These are phyloP conservation scores for Candida taoyuanica DNA, from an alignment of 805 yeast species.

Conservation along the genomic window DNA sequence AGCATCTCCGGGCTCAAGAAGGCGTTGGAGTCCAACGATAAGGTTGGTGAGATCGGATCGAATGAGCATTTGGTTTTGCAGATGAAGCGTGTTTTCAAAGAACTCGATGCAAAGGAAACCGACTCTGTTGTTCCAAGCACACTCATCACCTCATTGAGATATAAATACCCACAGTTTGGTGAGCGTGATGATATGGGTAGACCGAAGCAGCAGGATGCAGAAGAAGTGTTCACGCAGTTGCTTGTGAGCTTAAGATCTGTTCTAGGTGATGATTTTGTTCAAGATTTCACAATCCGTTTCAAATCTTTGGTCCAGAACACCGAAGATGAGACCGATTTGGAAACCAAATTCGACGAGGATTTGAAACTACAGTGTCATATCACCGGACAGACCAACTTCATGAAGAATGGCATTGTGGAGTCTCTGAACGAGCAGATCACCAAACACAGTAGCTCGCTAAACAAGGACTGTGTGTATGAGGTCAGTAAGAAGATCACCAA, in stretches of 20 bases:
- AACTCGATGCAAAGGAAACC: slow-evolving; percentile 35
- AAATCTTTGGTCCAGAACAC: slow-evolving; percentile 60
- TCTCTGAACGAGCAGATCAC: slow-evolving; percentile 74
- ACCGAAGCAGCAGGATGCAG: slow-evolving; percentile 96
- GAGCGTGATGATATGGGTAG: slow-evolving; percentile 69
- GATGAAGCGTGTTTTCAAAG: slow-evolving; percentile 40
- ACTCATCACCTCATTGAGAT: slow-evolving; percentile 61
- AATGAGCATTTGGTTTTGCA: slow-evolving; percentile 43
- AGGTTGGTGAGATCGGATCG: slow-evolving; percentile 31
- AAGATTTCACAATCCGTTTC: slow-evolving; percentile 62
- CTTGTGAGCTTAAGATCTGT: slow-evolving; percentile 46
- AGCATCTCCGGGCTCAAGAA: slow-evolving; percentile 71
- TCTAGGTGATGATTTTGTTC: slow-evolving; percentile 45
- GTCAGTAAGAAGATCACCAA: slow-evolving; percentile 57
- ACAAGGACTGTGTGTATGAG: slow-evolving; percentile 66
- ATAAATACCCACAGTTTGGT: slow-evolving; percentile 80
- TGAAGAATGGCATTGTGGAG: slow-evolving; percentile 76
- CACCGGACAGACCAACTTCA: slow-evolving; percentile 75
- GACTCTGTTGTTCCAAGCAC: slow-evolving; percentile 62
- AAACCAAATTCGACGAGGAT: slow-evolving; percentile 50
- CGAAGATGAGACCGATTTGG: slow-evolving; percentile 46
- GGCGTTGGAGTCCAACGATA: slow-evolving; percentile 46
- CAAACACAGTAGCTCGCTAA: slow-evolving; percentile 68
- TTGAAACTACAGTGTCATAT: slow-evolving; percentile 87
- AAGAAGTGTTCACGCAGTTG: slow-evolving; percentile 86